A percentile compares a stretch with the other conserved stretches of the same genome.
Conservation (phyloP, 495 filamentous ascomycete genomes). For the Cryomyces minteri region DNA sequence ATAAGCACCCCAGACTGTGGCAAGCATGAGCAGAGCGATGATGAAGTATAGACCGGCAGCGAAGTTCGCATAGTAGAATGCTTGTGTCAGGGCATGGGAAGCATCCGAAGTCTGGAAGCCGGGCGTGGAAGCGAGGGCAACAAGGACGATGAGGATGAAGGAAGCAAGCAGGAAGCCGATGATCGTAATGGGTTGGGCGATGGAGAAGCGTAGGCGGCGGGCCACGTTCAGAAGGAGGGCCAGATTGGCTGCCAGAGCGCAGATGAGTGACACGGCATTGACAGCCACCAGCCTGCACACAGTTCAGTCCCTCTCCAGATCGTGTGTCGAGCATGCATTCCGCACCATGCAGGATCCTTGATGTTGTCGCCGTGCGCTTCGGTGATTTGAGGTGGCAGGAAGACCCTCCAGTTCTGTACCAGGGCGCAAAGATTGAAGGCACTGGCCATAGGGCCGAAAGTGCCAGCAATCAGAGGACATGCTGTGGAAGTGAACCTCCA, state of each 20-base stretch:
- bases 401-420: slow-evolving; percentile 52
- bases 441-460: slow-evolving; percentile 68
- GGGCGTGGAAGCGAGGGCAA: slow-evolving; percentile 31
- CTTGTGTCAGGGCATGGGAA: slow-evolving; percentile 43
- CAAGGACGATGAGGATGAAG: slow-evolving; percentile 40
- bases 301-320: neutral
- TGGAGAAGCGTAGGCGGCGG: slow-evolving; percentile 33
- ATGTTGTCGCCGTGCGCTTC: slow-evolving; percentile 33
- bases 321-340: neutral
- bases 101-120: slow-evolving; percentile 26
- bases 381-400: slow-evolving; percentile 29
- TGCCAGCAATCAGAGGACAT: slow-evolving; percentile 66
- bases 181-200: slow-evolving; percentile 49
- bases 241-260: slow-evolving; percentile 54
- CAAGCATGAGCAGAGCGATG: slow-evolving; percentile 46
- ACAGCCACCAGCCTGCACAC: slow-evolving; percentile 40
- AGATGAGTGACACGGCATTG: slow-evolving; percentile 54
- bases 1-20: slow-evolving; percentile 50
- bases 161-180: slow-evolving; percentile 49
- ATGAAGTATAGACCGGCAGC: slow-evolving; percentile 62
- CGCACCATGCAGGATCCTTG: slow-evolving; percentile 41
- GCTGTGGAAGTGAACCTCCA: slow-evolving; percentile 82
- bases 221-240: slow-evolving; percentile 59
- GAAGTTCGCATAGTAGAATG: slow-evolving; percentile 67
- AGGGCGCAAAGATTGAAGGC: slow-evolving; percentile 69